Evolutionary conservation across 805 yeast genomes (phyloP).

Genomic region (Barnettozyma pratensis): DNA sequence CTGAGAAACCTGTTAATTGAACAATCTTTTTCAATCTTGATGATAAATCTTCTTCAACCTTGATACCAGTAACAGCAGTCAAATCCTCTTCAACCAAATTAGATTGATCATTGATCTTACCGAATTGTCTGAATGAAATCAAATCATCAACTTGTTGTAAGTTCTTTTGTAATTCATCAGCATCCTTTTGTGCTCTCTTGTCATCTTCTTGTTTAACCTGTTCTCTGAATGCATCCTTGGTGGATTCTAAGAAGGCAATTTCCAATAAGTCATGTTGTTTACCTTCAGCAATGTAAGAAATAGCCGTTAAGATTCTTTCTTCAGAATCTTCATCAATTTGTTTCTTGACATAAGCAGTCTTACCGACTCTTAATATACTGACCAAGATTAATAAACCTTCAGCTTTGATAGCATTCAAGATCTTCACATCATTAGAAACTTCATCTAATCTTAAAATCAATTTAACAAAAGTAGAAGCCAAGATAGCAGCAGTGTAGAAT

Average conservation of each 20-base stretch:
- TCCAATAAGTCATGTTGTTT: conserved; percentile 44
- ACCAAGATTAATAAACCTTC: conserved; percentile 93
- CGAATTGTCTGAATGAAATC: conserved; percentile 73
- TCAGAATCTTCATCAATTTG: conserved; percentile 93
- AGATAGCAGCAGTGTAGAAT: conserved; percentile 82
- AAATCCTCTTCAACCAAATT: conserved; percentile 57
- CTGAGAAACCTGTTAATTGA: conserved; percentile 96
- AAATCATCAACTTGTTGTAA: conserved; percentile 78
- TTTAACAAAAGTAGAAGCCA: conserved; percentile 85
- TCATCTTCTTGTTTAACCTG: conserved; percentile 60
- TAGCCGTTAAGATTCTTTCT: conserved; percentile 89
- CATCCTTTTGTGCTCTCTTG: conserved; percentile 50
- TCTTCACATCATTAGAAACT: conserved; percentile 45
- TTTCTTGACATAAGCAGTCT: conserved; percentile 60
- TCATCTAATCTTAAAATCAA: conserved; percentile 71
- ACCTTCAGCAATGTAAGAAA: conserved; percentile 71
- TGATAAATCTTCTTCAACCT: conserved; percentile 52
- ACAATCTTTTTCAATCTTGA: conserved; percentile 85
- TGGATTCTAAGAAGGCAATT: conserved; percentile 77
- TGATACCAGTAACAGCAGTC: conserved; percentile 46
- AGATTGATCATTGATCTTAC: conserved; percentile 35
- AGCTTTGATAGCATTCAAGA: conserved; percentile 81
- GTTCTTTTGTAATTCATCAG: conserved; percentile 52
- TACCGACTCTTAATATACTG: conserved; percentile 84
- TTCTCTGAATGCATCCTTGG: conserved; percentile 74